Evolutionary conservation across 257 asterid genomes (phyloP).

Genomic region (Knoxia roxburghii): DNA sequence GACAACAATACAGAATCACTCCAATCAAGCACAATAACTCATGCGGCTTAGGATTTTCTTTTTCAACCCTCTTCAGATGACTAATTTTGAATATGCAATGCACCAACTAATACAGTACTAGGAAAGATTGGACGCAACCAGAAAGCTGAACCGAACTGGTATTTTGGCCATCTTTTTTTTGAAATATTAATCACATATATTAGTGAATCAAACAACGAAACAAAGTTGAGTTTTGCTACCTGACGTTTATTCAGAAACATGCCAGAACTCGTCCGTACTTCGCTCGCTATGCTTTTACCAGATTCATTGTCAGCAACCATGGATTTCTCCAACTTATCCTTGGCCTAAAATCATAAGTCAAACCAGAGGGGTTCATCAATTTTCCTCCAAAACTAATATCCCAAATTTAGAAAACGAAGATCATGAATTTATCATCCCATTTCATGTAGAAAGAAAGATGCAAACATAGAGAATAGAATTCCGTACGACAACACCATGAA

Average conservation of each 20-base stretch:
- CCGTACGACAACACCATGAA: not conserved
- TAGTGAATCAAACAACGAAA: not conserved
- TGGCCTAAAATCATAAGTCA: conserved; percentile 47
- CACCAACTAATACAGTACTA: not conserved
- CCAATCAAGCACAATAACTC: not conserved
- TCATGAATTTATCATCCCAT: not conserved
- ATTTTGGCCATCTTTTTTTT: not conserved
- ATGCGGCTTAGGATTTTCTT: not conserved
- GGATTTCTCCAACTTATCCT: conserved; percentile 82
- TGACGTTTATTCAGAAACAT: conserved; percentile 61
- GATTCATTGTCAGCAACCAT: conserved; percentile 92
- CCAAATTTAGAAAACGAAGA: not conserved
- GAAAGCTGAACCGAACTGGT: not conserved
- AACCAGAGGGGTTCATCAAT: not conserved
- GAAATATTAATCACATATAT: not conserved
- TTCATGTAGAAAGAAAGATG: not conserved
- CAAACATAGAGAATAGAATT: not conserved
- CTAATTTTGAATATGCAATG: not conserved
- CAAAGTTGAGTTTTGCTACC: conserved; percentile 32
- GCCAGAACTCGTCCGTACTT: conserved; percentile 93
- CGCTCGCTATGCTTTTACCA: conserved; percentile 83
- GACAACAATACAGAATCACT: not conserved
- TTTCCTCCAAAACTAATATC: not conserved
- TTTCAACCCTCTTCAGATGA: not conserved
- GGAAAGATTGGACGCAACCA: not conserved